phyloP scores from a whole-genome alignment of 2,329 filamentous ascomycete species.

The Neofusicoccum ribis region DNA sequence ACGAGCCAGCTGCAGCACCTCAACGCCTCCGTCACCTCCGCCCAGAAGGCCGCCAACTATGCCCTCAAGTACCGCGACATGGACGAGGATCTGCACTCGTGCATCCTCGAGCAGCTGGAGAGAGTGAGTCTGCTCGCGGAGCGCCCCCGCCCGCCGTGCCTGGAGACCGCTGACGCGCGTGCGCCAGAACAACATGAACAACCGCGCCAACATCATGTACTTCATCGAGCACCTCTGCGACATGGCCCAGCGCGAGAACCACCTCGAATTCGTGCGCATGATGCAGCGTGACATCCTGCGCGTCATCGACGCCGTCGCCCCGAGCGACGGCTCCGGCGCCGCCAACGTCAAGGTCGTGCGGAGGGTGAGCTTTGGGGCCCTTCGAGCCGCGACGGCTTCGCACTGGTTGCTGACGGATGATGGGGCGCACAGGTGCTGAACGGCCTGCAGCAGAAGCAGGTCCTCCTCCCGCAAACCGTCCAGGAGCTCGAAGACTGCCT shows the following conservation, averaged over 20 bases:
- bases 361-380: constrained; percentile 56
- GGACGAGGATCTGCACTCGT: constrained; percentile 96
- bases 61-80: constrained; percentile 91
- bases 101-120: constrained; percentile 94
- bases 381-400: not conserved
- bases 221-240: constrained; percentile 96
- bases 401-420: not conserved
- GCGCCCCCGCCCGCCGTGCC: too few relatives aligned
- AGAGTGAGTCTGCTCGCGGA: constrained; percentile 49
- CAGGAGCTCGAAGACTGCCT: constrained; percentile 80
- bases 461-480: constrained; percentile 74
- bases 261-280: constrained; percentile 85
- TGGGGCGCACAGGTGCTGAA: constrained; percentile 58
- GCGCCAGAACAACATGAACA: constrained; percentile 86
- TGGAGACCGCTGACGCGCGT: not conserved
- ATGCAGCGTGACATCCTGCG: constrained; percentile 90
- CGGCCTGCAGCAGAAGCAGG: constrained; percentile 67
- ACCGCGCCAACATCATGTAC: constrained; percentile 97
- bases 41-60: constrained; percentile 92
- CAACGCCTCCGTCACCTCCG: constrained; percentile 84
- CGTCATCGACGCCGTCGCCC: constrained; percentile 89
- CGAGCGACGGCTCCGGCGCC: constrained; percentile 80
- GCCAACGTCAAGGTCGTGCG: constrained; percentile 93
- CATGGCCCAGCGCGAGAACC: constrained; percentile 72
- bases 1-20: constrained; percentile 85